Percentiles rank a stretch among this genome's conserved stretches.
Evolutionary conservation across 805 yeast genomes (phyloP).

Genomic region (Lipomyces lipofer): DNA sequence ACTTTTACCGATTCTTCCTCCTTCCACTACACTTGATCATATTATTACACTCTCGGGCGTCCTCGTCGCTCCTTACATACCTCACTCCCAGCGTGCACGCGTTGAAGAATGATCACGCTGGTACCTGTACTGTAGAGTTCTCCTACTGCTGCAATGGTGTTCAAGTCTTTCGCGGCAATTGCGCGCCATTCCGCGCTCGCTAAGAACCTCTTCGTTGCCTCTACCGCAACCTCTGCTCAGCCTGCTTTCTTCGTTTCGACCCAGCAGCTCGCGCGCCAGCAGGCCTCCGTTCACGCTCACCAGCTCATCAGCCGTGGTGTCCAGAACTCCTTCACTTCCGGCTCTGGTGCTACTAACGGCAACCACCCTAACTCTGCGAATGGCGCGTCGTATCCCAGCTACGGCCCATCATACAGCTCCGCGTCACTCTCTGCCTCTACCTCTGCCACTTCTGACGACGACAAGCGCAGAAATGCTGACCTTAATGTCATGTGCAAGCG

Average conservation of each 20-base stretch:
- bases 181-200: constrained; percentile 45
- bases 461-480: constrained; percentile 11
- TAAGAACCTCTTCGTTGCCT: constrained; percentile 41
- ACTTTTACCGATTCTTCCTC: too few species aligned
- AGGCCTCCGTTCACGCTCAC: constrained; percentile 37
- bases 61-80: too few species aligned
- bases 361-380: constrained; percentile 24
- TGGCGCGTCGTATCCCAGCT: constrained; percentile 28
- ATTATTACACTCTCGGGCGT: too few species aligned
- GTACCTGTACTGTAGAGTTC: too few species aligned
- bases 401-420: constrained; percentile 16
- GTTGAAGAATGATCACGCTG: too few species aligned
- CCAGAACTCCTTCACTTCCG: constrained; percentile 23
- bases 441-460: constrained; percentile 26
- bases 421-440: constrained; percentile 19
- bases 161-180: constrained; percentile 42
- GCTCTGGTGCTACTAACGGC: constrained; percentile 6
- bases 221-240: constrained; percentile 37
- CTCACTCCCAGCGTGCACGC: too few species aligned
- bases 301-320: constrained; percentile 26
- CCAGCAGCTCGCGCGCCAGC: constrained; percentile 44
- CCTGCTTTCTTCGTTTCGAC: constrained; percentile 46
- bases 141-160: too few species aligned
- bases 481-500: not conserved
- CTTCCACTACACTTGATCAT: too few species aligned